phyloP scores from a whole-genome alignment of 108 stramenopile genomes.

The Schizochytrium sp. region DNA sequence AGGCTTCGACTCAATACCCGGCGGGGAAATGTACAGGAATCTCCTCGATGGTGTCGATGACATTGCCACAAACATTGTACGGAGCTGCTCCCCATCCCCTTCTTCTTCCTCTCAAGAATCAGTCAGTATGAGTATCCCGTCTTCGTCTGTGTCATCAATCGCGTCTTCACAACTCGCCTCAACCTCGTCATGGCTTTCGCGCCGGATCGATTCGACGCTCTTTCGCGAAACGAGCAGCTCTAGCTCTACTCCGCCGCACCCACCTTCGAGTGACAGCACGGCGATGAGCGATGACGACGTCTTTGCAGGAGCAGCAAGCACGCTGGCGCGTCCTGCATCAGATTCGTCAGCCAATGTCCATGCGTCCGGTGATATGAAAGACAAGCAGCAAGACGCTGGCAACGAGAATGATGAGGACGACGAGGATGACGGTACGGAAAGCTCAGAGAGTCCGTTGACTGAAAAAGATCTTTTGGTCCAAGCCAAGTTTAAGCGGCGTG shows the following conservation, averaged over 20 bases:
- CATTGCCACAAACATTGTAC: background rate
- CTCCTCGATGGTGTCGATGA: background rate
- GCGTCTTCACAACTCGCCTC: no score
- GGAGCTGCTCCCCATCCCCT: no score
- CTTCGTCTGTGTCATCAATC: no score
- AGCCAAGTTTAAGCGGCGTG: background rate
- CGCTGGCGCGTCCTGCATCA: no score
- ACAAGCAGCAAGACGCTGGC: background rate
- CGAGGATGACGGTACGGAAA: background rate
- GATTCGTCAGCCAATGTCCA: no score
- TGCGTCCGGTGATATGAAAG: background rate
- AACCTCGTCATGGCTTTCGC: background rate
- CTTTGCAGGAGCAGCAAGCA: no score
- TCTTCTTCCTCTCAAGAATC: no score
- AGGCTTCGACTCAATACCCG: background rate
- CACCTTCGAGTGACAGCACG: no score
- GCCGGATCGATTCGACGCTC: background rate
- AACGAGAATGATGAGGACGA: background rate
- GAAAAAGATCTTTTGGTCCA: background rate
- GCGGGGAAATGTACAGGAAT: background rate
- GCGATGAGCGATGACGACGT: no score
- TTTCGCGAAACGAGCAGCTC: background rate
- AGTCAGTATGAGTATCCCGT: no score
- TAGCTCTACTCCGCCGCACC: background rate
- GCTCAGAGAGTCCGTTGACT: background rate